Base-by-base conservation (phyloP, 352 stramenopile species). In the Globisporangium cylindrosporum region DNA sequence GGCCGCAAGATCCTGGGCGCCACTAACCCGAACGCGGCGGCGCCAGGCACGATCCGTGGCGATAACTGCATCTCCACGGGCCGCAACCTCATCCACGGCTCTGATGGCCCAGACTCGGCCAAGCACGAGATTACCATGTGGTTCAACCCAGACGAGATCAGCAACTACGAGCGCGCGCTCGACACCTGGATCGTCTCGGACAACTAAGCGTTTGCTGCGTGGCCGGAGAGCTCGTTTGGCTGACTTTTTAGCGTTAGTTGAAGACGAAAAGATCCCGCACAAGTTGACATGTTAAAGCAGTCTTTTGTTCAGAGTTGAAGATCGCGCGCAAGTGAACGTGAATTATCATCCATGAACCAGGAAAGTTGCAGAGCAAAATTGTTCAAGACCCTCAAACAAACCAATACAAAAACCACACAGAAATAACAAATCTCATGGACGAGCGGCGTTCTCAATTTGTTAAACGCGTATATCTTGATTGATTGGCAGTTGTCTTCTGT, bases 1-100 rank as follows among this genome's bases (percentile, higher is more conserved):
- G 94, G 93, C 62, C 91, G 96, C 74, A 97, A 98, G 82, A 98
- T 99, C 85, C 75, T 98, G 53, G 94, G 95, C 32, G 93, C 96
- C 67, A 98, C 95, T 62, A 97, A 98, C 84, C 95, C 96, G 49
- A 93, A 98, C 74, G 87, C 92, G 32, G 95, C 91, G n/a, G 93
- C 94, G 22, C 94, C 93, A 18, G 96, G 96, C 71, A 97, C 85
- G 58, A 95, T 99, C 65, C 94, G 95, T 61, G 96, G 96, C 60
- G 96, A 99, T 83, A 98, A 95, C 77, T 95, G 84, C 80, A 92
- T 97, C 72, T 92, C 86, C 38, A 94, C 90, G 63, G 91, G 91
- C 68, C 85, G 92, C 65, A 98, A 98, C 82, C 91, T 98, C 60
- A 82, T 97, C 67, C 94, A 98, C 81, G 94, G 93, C 73, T 97